Percentiles rank a stretch among this genome's conserved stretches.
These are phyloP conservation scores for Aristolochia californica DNA, from an alignment of 164 flowering plant genomes.

Conservation along the genomic window DNA sequence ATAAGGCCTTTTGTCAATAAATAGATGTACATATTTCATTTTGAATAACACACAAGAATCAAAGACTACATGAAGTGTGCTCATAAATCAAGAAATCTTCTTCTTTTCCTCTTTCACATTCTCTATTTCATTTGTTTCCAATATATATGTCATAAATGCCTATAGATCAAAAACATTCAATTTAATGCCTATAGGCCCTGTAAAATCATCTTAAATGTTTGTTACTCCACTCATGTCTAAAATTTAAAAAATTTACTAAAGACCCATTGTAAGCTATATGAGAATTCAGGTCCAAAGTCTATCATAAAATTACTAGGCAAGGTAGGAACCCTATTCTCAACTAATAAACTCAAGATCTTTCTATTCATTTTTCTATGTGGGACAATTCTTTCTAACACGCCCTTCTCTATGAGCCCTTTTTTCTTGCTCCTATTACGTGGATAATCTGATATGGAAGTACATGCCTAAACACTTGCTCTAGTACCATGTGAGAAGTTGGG, in stretches of 20 bases:
- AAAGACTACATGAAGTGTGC: neutral
- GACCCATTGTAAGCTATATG: neutral
- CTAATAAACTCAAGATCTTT: neutral
- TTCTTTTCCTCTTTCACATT: neutral
- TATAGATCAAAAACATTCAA: neutral
- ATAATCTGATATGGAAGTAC: too few relatives aligned
- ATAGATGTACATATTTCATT: too few relatives aligned
- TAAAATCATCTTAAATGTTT: neutral
- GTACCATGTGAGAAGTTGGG: too few relatives aligned
- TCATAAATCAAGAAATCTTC: neutral
- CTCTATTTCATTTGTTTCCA: neutral
- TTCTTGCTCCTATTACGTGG: too few relatives aligned
- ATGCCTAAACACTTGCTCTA: too few relatives aligned
- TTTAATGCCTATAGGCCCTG: neutral
- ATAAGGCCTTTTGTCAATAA: too few relatives aligned
- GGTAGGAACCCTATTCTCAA: neutral
- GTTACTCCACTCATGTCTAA: neutral
- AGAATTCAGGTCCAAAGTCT: neutral
- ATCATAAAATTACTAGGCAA: neutral
- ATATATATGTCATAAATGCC: neutral
- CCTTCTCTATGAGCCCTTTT: too few relatives aligned
- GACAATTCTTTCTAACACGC: too few relatives aligned
- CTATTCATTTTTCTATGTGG: too few relatives aligned
- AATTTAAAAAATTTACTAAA: neutral
- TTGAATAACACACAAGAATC: too few relatives aligned